Conservation (phyloP, 1,139 yeast genomes). For the Kodamaea arcana region DNA sequence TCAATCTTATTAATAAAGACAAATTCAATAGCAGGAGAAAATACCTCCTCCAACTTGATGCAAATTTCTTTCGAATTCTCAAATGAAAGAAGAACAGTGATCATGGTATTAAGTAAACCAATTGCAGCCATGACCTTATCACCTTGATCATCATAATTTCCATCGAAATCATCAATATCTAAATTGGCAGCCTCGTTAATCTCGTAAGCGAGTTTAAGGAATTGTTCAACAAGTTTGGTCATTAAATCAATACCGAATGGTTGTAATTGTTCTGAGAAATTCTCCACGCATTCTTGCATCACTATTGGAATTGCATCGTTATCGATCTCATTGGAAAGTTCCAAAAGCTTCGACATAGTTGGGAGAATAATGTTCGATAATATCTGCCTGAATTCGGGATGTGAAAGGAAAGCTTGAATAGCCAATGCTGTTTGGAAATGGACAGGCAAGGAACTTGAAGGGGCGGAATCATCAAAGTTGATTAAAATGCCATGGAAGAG, state of each 20-base stretch:
- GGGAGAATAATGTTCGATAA: constrained; percentile 68
- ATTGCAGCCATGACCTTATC: constrained; percentile 87
- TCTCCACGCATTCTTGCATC: constrained; percentile 94
- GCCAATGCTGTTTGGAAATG: constrained; percentile 83
- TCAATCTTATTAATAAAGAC: constrained; percentile 64
- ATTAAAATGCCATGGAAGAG: constrained; percentile 66
- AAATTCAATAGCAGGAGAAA: constrained; percentile 67
- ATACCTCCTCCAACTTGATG: constrained; percentile 63
- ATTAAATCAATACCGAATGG: constrained; percentile 92
- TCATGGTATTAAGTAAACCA: constrained; percentile 82
- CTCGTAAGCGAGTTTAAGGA: constrained; percentile 69
- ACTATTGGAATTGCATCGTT: constrained; percentile 85
- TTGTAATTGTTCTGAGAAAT: constrained; percentile 79
- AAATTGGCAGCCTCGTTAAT: constrained; percentile 56
- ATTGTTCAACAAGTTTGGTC: constrained; percentile 74
- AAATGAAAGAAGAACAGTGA: constrained; percentile 80
- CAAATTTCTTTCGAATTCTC: constrained; percentile 75
- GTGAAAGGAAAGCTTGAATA: constrained; percentile 69
- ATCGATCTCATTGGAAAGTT: constrained; percentile 77
- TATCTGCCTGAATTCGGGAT: constrained; percentile 64
- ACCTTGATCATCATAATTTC: constrained; percentile 47
- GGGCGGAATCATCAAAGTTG: constrained; percentile 44
- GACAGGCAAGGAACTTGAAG: constrained; percentile 61
- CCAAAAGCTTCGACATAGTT: constrained; percentile 75
- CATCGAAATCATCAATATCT: constrained; percentile 37